Evolutionary conservation across 352 stramenopile genomes (phyloP).

Genomic region (Phytopythium ostracodes): DNA sequence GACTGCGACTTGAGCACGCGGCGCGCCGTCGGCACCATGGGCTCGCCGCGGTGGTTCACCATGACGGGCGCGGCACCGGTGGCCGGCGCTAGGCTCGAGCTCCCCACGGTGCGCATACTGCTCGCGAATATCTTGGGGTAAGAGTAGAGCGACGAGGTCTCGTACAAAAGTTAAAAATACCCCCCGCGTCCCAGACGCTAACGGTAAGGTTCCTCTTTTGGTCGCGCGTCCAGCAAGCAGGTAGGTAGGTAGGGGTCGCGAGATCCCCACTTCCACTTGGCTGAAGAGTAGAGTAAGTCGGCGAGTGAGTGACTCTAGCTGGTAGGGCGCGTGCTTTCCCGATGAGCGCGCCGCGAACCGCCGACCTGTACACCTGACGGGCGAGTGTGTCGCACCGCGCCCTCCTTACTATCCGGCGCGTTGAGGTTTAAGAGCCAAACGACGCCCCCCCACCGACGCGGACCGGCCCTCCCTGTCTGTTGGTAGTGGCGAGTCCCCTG

Average conservation of each 20-base stretch:
- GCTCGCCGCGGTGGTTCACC: slow-evolving; percentile 38
- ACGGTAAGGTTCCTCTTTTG: not conserved
- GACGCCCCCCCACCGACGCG: not conserved
- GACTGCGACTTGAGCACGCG: slow-evolving; percentile 7
- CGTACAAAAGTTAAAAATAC: not conserved
- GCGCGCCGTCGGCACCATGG: slow-evolving; percentile 25
- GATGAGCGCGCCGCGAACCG: not conserved
- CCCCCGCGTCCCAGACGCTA: slow-evolving; percentile 2
- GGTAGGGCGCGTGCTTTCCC: slow-evolving; percentile 4
- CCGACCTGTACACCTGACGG: not conserved
- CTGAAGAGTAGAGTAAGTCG: not conserved
- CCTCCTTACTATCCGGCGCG: not conserved
- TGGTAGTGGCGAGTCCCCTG: not conserved
- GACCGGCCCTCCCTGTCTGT: not conserved
- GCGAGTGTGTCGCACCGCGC: not conserved
- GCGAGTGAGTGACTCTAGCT: too few relatives aligned
- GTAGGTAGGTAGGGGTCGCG: too few relatives aligned
- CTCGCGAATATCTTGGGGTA: not conserved
- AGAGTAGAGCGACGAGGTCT: not conserved
- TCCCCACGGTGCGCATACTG: not conserved
- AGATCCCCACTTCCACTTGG: not conserved
- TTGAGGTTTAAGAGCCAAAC: too few relatives aligned
- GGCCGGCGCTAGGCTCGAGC: slow-evolving; percentile 1
- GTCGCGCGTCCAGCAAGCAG: not conserved
- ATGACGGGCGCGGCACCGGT: slow-evolving; percentile 11